phyloP scores from a whole-genome alignment of 805 yeast species.

The Candida bentonensis region DNA sequence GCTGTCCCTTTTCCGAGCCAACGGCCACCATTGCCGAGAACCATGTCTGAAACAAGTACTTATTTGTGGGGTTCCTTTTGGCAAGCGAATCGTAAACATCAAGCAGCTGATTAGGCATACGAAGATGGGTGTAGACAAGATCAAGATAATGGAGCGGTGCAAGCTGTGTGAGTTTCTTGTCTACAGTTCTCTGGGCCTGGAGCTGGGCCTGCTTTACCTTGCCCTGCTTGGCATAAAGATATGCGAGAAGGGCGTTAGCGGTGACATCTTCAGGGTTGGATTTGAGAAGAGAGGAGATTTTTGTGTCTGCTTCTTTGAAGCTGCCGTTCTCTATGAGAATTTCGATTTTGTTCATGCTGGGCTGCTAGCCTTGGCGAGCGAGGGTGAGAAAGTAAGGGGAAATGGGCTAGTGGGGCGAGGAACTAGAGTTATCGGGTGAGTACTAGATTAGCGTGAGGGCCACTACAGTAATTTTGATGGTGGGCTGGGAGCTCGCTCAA shows the following conservation, averaged over 20 bases:
- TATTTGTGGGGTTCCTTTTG: conserved; percentile 19
- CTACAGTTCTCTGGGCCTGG: neutral
- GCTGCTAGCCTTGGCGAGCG: conserved; percentile 1
- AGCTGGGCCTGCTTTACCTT: conserved; percentile 8
- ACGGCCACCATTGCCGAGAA: conserved; percentile 35
- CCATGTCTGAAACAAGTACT: conserved; percentile 31
- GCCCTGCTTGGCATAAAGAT: conserved; percentile 8
- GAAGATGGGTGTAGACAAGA: neutral
- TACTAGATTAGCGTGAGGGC: too few species aligned
- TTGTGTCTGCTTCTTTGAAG: conserved; percentile 36
- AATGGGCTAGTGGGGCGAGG: too few species aligned
- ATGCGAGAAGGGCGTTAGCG: conserved; percentile 27
- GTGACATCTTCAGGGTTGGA: conserved; percentile 43
- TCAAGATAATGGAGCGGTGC: neutral
- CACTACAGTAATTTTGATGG: too few species aligned
- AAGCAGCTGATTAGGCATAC: conserved; percentile 1
- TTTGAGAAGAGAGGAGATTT: conserved; percentile 32
- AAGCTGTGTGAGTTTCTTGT: neutral
- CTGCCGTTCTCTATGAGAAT: conserved; percentile 38
- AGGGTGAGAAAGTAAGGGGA: too few species aligned
- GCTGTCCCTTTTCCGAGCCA: conserved; percentile 37
- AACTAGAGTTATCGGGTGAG: too few species aligned
- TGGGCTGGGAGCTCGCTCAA: too few species aligned
- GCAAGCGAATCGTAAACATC: conserved; percentile 15
- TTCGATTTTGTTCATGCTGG: conserved; percentile 12